These are phyloP conservation scores for Acanthamoeba comandoni DNA, from an alignment of 208 protist genomes.

Conservation along the genomic window DNA sequence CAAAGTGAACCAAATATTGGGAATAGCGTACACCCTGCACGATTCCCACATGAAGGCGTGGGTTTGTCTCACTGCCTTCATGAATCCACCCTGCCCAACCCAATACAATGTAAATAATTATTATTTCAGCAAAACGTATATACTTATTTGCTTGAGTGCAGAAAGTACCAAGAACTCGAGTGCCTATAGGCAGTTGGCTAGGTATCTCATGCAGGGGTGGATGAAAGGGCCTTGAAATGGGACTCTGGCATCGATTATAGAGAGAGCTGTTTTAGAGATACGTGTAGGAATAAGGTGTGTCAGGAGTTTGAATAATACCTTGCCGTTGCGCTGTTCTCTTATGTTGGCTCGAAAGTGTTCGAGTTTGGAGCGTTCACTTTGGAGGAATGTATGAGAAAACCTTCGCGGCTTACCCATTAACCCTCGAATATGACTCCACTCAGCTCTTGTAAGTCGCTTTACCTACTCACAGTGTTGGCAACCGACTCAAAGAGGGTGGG, in stretches of 20 bases:
- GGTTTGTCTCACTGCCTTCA: not conserved
- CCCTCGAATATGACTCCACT: conserved; percentile 65
- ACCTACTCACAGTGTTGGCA: too few species aligned
- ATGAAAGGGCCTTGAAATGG: conserved; percentile 34
- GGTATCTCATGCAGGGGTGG: conserved; percentile 31
- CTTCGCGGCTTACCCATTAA: conserved; percentile 57
- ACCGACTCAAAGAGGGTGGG: too few species aligned
- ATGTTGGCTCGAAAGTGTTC: conserved; percentile 48
- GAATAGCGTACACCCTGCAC: conserved; percentile 4
- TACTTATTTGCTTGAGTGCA: too few species aligned
- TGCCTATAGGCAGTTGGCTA: not conserved
- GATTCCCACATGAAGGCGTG: not conserved
- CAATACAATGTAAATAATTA: not conserved
- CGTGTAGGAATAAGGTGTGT: not conserved
- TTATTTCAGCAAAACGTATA: not conserved
- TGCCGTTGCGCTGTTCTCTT: conserved; percentile 46
- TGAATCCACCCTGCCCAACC: not conserved
- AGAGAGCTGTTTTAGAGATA: not conserved
- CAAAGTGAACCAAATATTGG: conserved; percentile 37
- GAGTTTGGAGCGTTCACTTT: conserved; percentile 52
- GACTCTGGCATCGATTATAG: conserved; percentile 6
- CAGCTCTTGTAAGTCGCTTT: too few species aligned
- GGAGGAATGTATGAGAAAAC: conserved; percentile 37
- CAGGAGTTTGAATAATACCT: not conserved
- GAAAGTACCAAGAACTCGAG: conserved; percentile 17